Conservation (phyloP, 441 rosid species). For the Manihot esculenta region DNA sequence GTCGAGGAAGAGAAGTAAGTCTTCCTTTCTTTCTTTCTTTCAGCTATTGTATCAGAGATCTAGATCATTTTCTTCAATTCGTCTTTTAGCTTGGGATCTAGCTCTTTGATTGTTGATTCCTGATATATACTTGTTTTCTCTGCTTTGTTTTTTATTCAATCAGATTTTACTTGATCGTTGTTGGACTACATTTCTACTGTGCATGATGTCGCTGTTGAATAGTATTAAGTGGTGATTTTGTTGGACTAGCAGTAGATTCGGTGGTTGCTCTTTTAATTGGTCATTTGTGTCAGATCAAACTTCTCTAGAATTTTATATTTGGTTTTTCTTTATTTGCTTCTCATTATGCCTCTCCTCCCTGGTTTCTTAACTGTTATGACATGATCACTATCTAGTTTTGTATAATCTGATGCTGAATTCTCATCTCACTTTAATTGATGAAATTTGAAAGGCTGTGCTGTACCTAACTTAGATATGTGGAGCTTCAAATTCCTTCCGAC, state of each 20-base stretch:
- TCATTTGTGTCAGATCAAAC: too few relatives aligned
- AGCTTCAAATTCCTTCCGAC: too few relatives aligned
- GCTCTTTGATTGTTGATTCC: background rate
- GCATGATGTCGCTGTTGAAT: background rate
- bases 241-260: background rate
- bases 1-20: slow-evolving; percentile 62
- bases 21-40: background rate
- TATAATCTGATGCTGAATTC: background rate
- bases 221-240: background rate
- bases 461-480: too few relatives aligned
- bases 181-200: background rate
- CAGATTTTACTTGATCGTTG: background rate
- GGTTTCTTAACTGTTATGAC: background rate
- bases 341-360: background rate
- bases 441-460: too few relatives aligned
- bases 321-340: background rate
- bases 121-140: background rate
- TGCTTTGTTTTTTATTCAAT: background rate
- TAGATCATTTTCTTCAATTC: background rate
- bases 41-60: background rate
- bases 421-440: too few relatives aligned
- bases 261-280: background rate
- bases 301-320: too few relatives aligned
- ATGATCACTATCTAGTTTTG: background rate
- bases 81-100: background rate